Evolutionary conservation across 1,139 yeast species (phyloP).

Genomic region (Kluyveromyces sp.): DNA sequence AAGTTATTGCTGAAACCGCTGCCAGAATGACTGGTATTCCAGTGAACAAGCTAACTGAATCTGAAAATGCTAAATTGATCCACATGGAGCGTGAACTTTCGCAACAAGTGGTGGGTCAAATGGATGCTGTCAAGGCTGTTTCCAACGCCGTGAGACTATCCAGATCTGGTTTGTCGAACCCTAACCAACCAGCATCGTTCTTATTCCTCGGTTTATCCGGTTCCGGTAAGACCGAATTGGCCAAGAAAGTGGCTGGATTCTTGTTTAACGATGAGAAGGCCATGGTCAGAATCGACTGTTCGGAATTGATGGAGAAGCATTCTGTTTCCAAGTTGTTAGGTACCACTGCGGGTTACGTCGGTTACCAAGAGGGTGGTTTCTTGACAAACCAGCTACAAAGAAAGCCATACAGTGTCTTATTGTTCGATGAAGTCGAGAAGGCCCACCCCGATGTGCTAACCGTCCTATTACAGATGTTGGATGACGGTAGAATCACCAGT

Average conservation of each 20-base stretch:
- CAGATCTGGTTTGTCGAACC: constrained; percentile 93
- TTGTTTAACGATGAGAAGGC: constrained; percentile 93
- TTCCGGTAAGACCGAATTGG: constrained; percentile 96
- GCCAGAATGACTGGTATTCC: constrained; percentile 97
- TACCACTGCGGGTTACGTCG: constrained; percentile 97
- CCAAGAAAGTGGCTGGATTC: constrained; percentile 93
- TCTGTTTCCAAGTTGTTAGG: constrained; percentile 92
- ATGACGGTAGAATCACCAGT: constrained; percentile 93
- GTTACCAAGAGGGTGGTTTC: constrained; percentile 96
- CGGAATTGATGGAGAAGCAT: constrained; percentile 92
- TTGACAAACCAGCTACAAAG: constrained; percentile 86
- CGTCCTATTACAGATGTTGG: constrained; percentile 80
- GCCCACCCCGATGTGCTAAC: constrained; percentile 99
- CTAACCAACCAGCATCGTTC: constrained; percentile 94
- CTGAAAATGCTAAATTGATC: constrained; percentile 87
- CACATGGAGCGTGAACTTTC: constrained; percentile 88
- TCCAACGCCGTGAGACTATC: constrained; percentile 89
- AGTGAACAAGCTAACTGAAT: constrained; percentile 92
- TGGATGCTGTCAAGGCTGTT: constrained; percentile 93
- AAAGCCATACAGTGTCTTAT: constrained; percentile 87
- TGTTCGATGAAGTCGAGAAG: constrained; percentile 95
- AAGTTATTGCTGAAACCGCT: constrained; percentile 93
- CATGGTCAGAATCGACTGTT: constrained; percentile 95
- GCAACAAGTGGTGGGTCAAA: constrained; percentile 85
- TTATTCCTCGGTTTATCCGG: constrained; percentile 93